Conservation (phyloP, 257 asterid species). For the Gentiana macrophylla region DNA sequence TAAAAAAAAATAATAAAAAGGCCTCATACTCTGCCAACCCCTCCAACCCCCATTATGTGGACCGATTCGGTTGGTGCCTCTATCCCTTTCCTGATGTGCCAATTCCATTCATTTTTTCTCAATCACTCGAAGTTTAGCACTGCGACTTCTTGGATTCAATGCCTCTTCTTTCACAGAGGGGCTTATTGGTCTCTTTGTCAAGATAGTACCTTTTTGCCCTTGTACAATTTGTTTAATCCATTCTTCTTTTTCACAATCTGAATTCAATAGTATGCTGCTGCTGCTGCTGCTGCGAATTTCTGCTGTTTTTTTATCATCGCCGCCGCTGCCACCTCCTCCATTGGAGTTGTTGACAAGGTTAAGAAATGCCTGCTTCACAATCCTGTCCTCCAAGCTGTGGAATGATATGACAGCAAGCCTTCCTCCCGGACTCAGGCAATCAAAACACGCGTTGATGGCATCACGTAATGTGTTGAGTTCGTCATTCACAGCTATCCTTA, state of each 20-base stretch:
- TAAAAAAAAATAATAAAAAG: too few relatives aligned
- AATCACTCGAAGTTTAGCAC: constrained; percentile 91
- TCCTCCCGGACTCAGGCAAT: constrained; percentile 70
- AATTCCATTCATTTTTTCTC: constrained; percentile 40
- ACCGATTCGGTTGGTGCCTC: too few relatives aligned
- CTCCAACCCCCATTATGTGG: too few relatives aligned
- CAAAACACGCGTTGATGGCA: constrained; percentile 53
- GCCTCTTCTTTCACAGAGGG: constrained; percentile 83
- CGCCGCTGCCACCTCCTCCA: constrained; percentile 20
- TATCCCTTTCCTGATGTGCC: too few relatives aligned
- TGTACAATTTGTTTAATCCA: constrained; percentile 71
- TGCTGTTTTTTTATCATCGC: background rate
- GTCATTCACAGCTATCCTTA: constrained; percentile 90
- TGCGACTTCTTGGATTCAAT: constrained; percentile 71
- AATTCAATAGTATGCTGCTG: constrained; percentile 5
- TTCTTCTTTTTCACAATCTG: constrained; percentile 32
- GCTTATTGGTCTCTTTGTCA: constrained; percentile 87
- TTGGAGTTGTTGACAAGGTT: constrained; percentile 30
- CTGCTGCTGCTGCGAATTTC: constrained; percentile 1
- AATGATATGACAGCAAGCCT: constrained; percentile 87
- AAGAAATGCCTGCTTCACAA: constrained; percentile 83
- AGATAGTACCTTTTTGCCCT: constrained; percentile 45
- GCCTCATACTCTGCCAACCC: too few relatives aligned
- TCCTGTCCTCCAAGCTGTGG: constrained; percentile 96
- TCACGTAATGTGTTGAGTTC: constrained; percentile 70